A percentile compares a stretch with the other conserved stretches of the same genome.
These are phyloP conservation scores for Decorospora gaudefroyi DNA, from an alignment of 2,329 filamentous ascomycete genomes.

Conservation along the genomic window DNA sequence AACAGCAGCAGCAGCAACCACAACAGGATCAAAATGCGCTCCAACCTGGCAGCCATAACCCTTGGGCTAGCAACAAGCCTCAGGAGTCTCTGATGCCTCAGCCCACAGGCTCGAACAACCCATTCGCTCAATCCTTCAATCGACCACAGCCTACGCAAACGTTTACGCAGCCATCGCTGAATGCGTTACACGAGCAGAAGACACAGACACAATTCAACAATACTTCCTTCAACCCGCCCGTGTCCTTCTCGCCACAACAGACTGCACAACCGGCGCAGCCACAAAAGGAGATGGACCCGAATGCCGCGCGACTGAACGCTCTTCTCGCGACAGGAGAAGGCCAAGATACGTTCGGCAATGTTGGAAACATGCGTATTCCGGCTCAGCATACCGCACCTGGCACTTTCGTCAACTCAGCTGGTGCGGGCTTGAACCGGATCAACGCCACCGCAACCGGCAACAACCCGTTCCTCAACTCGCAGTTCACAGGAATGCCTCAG, in stretches of 20 bases:
- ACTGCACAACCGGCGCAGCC: conserved; percentile 49
- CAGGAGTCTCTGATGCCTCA: conserved; percentile 75
- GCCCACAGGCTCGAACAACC: conserved; percentile 96
- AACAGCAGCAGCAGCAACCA: conserved; percentile 50
- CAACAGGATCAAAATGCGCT: conserved; percentile 65
- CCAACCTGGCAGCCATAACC: conserved; percentile 88
- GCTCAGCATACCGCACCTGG: conserved; percentile 95
- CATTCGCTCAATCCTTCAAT: conserved; percentile 77
- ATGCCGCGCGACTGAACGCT: conserved; percentile 77
- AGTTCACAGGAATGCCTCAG: conserved; percentile 72
- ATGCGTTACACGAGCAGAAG: conserved; percentile 81
- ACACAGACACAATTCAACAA: conserved; percentile 66
- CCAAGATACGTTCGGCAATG: conserved; percentile 96
- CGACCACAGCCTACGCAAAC: conserved; percentile 63
- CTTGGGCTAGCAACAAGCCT: conserved; percentile 70
- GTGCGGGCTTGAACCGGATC: conserved; percentile 73
- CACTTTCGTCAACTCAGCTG: conserved; percentile 94
- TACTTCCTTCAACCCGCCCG: conserved; percentile 55
- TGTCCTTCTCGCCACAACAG: conserved; percentile 52
- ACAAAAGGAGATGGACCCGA: conserved; percentile 57
- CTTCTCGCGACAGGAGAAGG: conserved; percentile 87
- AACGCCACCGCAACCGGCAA: conserved; percentile 71
- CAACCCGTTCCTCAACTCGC: conserved; percentile 86
- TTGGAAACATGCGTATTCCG: conserved; percentile 92
- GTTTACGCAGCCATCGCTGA: conserved; percentile 68